Evolutionary conservation across 345 rosid species (phyloP).

Genomic region (Gossypium mustelinum): DNA sequence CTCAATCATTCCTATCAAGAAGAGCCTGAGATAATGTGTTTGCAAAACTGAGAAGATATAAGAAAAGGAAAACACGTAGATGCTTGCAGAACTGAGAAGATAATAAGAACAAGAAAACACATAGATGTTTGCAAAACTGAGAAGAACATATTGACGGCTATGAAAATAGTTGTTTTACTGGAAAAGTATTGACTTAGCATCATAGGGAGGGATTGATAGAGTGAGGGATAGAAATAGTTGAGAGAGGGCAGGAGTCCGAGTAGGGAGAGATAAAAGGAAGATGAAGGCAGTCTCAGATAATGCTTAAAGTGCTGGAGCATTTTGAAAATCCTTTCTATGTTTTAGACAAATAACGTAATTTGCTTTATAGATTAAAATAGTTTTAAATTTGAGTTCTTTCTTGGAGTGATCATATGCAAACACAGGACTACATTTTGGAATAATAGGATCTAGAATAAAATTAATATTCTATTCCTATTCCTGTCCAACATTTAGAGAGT

Average conservation of each 20-base stretch:
- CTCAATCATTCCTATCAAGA: not conserved
- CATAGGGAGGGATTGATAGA: not conserved
- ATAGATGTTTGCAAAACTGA: not conserved
- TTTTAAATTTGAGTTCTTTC: not conserved
- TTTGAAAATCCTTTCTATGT: too few species aligned
- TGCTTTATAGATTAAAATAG: not conserved
- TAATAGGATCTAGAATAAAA: not conserved
- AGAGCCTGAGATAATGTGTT: not conserved
- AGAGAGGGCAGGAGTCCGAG: not conserved
- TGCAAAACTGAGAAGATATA: not conserved
- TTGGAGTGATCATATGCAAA: not conserved
- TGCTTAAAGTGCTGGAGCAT: not conserved
- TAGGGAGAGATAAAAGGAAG: constrained; percentile 1
- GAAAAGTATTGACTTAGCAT: not conserved
- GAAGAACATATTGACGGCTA: not conserved
- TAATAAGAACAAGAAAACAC: not conserved
- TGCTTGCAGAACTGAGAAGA: too few species aligned
- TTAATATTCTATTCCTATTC: not conserved
- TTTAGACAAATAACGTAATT: too few species aligned
- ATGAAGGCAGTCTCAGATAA: not conserved
- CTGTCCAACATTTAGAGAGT: not conserved
- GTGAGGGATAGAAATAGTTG: not conserved
- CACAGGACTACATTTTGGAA: not conserved
- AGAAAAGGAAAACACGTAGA: not conserved
- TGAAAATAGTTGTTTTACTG: not conserved